Evolutionary conservation across 2,329 filamentous ascomycete species (phyloP), one percentile per base, ranked within the genome.

Genomic region (Epichloe amarillans): DNA sequence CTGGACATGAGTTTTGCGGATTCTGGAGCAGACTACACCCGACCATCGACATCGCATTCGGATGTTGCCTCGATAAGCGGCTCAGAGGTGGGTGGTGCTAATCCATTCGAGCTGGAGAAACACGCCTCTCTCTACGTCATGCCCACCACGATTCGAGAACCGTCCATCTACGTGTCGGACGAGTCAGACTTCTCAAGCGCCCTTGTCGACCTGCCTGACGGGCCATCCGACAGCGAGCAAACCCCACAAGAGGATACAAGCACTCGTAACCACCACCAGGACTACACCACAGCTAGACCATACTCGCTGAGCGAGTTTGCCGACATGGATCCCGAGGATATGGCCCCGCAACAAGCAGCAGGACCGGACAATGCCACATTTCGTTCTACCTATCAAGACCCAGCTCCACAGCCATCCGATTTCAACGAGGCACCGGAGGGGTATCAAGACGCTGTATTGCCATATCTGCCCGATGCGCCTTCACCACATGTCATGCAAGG

Each of bases 51-150:
- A 0, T 77, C 78, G 11, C 75, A 80, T 60, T 83, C 79, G 1
- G 77, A 81, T 53, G 74, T 71, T 12, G 73, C 62, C 2, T 80
- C 76, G 0, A 67, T 80, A 11, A 70, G 72, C 7, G 79, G 78
- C 47, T 79, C 78, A 1, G 76, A 81, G 51, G 62, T 76, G 35
- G 73, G 76, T 26, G 69, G 72, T 12, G 72, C 69, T 2, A 79
- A 79, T 56, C 78, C 80, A 0, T 83, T 83, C 52, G 77, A 82
- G 50, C 69, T 83, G 3, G 80, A 84, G 61, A 73, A 75, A n/a
- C 79, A 82, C 56, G 69, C 77, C 1, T 81, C 78, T 1, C 64
- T 80, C 1, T 79, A 80, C 54, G 67, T 66, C 12, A 60, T 63
- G 57, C 63, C 69, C 4, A 58, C 64, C 4, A 62, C 65, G 0